These are phyloP conservation scores for Fibroporia radiculosa DNA, from an alignment of 768 basidiomycete genomes.

Conservation along the genomic window DNA sequence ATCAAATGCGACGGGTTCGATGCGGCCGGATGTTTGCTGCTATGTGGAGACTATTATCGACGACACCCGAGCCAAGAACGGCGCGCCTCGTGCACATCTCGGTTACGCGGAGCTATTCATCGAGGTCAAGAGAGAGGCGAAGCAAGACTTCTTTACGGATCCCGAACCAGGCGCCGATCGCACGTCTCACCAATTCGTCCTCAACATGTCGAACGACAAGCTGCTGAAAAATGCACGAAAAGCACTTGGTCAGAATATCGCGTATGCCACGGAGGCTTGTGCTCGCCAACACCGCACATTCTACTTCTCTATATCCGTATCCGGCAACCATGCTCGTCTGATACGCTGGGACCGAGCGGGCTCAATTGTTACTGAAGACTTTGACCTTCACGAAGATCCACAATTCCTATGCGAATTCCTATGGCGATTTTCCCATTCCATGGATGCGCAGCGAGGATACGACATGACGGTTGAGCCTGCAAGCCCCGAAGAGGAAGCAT, in stretches of 20 bases:
- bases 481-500: neutral
- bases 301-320: slow-evolving; percentile 8
- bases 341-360: neutral
- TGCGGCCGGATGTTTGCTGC: slow-evolving; percentile 6
- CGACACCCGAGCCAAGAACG: neutral
- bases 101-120: slow-evolving; percentile 10
- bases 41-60: neutral
- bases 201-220: neutral
- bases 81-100: neutral
- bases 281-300: neutral
- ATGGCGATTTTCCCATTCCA: slow-evolving; percentile 19
- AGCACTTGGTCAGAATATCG: slow-evolving; percentile 15
- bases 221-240: neutral
- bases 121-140: neutral
- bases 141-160: slow-evolving; percentile 5
- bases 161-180: neutral
- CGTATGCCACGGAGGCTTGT: neutral
- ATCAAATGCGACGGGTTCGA: neutral
- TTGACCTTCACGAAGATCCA: slow-evolving; percentile 9
- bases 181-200: neutral
- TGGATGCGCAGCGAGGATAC: slow-evolving; percentile 16
- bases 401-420: slow-evolving; percentile 22
- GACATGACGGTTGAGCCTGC: slow-evolving; percentile 11
- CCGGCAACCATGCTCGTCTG: neutral
- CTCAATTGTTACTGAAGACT: neutral